These are phyloP conservation scores for Auricularia auricula-judae DNA, from an alignment of 768 basidiomycete genomes.

Conservation along the genomic window DNA sequence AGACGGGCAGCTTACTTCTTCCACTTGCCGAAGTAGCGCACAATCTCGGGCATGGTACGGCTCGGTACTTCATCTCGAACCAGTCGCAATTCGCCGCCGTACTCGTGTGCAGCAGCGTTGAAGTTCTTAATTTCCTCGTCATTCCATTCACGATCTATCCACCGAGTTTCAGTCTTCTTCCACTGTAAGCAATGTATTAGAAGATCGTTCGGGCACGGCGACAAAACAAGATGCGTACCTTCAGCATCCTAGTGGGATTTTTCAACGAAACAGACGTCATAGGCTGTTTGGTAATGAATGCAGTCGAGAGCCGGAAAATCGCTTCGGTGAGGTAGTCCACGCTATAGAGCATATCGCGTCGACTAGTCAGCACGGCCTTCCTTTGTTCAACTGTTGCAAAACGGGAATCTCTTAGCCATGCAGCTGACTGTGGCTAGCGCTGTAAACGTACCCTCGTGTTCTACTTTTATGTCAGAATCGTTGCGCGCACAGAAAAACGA, in stretches of 20 bases:
- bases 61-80: slow-evolving; percentile 66
- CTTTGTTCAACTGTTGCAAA: slow-evolving; percentile 48
- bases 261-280: slow-evolving; percentile 57
- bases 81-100: slow-evolving; percentile 71
- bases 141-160: slow-evolving; percentile 61
- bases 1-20: slow-evolving; percentile 46
- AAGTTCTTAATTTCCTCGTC: slow-evolving; percentile 61
- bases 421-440: not conserved
- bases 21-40: slow-evolving; percentile 79
- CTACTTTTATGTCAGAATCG: not conserved
- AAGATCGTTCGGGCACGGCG: not conserved
- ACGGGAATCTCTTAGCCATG: not conserved
- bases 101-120: slow-evolving; percentile 59
- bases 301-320: slow-evolving; percentile 59
- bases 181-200: slow-evolving; percentile 35
- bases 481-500: not conserved
- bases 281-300: slow-evolving; percentile 44
- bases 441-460: not conserved
- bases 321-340: slow-evolving; percentile 82
- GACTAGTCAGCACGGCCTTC: slow-evolving; percentile 44
- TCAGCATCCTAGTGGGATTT: slow-evolving; percentile 43
- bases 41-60: slow-evolving; percentile 63
- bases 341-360: slow-evolving; percentile 38
- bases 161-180: slow-evolving; percentile 57
- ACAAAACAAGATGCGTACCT: slow-evolving; percentile 32